Evolutionary conservation across 306 rosid genomes (phyloP), one percentile per base, ranked within the genome.

Genomic region (Lagenaria siceraria): DNA sequence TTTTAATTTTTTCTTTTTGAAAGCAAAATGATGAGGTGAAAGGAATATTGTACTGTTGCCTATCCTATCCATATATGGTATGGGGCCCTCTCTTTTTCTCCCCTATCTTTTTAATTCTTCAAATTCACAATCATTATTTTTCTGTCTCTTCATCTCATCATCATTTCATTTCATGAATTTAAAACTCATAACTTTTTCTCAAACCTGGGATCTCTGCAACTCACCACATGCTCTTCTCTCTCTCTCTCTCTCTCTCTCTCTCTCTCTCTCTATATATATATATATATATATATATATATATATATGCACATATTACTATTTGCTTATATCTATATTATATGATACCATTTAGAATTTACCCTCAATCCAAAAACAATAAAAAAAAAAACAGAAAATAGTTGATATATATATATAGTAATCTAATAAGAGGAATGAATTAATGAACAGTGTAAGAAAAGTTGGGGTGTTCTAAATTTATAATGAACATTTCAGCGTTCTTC

Each of bases 111-210:
- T 38, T 40, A 3, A 24, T 68, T 71, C 76, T 71, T 71, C 76
- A 71, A 71, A 24, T 27, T 17, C 15, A 71, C 9, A 25, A 71
- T 71, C 76, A 71, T 71, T 71, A 15, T 70, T 69, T 42, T 70
- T 71, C 76, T 71, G 59, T 71, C 76, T 48, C 59, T 71, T 71
- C 76, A 15, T 71, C 40, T 71, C 58, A 15, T 71, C 76, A 71
- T 71, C 76, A 48, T 71, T 71, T 71, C 76, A 8, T 46, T 21
- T 25, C 76, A 25, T 46, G 25, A 71, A 46, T 43, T 21, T 11
- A 40, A 46, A 43, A 13, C 54, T 40, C 17, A 15, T 8, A 70
- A 13, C 58, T 46, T 70, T 46, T 48, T 40, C 54, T 7, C n/a
- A 29, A 25, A 71, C 40, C 56, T 13, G 72, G 48, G 25, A 65